Percentiles rank a stretch among this genome's conserved stretches.
Conservation (phyloP, 352 stramenopile species). For the Thalassiosira oceanica region DNA sequence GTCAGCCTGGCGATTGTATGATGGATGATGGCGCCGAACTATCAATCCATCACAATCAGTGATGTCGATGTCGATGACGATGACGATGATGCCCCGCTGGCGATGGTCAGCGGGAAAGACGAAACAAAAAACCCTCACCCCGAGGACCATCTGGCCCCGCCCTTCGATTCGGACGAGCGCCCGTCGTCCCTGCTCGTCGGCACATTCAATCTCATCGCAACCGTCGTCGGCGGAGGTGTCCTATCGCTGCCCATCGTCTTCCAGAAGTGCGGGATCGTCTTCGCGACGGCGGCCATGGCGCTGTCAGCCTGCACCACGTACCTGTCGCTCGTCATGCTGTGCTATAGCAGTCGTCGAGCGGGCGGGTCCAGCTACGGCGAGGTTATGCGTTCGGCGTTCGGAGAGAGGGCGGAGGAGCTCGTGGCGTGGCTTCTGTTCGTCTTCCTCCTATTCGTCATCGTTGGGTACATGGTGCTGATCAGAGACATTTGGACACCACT, state of each 20-base stretch:
- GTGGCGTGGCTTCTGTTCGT: conserved; percentile 48
- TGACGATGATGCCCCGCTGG: too few relatives aligned
- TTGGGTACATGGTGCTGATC: conserved; percentile 78
- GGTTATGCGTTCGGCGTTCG: conserved; percentile 41
- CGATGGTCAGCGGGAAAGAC: too few relatives aligned
- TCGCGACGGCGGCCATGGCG: conserved; percentile 57
- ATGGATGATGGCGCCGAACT: too few relatives aligned
- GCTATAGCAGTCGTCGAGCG: conserved; percentile 49
- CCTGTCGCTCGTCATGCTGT: conserved; percentile 66
- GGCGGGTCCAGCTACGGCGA: conserved; percentile 58
- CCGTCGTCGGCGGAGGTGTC: conserved; percentile 58
- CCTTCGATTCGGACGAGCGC: conserved; percentile 7
- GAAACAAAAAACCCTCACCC: conserved; percentile 7
- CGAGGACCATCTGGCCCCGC: conserved; percentile 9
- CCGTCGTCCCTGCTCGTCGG: conserved; percentile 30
- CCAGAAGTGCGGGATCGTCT: conserved; percentile 46
- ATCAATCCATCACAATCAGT: too few relatives aligned
- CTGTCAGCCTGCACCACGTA: conserved; percentile 55
- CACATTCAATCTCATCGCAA: conserved; percentile 66
- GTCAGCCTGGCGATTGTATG: too few relatives aligned
- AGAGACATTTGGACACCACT: conserved; percentile 73
- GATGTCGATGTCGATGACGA: too few relatives aligned
- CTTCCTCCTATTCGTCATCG: conserved; percentile 68
- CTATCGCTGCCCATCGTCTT: conserved; percentile 72
- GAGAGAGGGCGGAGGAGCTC: conserved; percentile 21